Conservation (phyloP, 345 rosid genomes). For the Pelargonium nanum region DNA sequence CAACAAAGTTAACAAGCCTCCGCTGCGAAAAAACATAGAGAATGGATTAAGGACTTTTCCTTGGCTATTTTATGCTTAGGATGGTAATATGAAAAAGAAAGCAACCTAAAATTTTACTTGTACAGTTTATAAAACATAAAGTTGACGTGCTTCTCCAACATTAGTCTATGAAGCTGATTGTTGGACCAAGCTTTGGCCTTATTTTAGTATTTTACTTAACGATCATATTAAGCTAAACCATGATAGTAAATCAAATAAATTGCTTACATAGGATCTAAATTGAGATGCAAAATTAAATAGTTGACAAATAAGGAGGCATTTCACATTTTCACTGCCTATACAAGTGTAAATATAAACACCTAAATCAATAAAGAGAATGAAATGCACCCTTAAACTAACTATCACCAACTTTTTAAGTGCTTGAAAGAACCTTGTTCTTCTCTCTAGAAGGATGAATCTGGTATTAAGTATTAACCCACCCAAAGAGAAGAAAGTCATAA, state of each 20-base stretch:
- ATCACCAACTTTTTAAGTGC: too few relatives aligned
- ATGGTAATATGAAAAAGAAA: not conserved
- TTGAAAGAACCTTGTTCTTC: too few relatives aligned
- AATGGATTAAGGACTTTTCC: slow-evolving; percentile 4
- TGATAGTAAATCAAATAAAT: not conserved
- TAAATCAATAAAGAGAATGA: too few relatives aligned
- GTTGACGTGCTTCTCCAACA: too few relatives aligned
- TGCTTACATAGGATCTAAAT: not conserved
- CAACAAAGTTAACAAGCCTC: slow-evolving; percentile 57
- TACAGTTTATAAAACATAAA: too few relatives aligned
- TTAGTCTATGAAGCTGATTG: not conserved
- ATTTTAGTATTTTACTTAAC: too few relatives aligned
- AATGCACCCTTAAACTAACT: too few relatives aligned
- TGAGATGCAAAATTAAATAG: not conserved
- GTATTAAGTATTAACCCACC: too few relatives aligned
- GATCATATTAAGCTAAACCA: not conserved
- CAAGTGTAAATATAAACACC: too few relatives aligned
- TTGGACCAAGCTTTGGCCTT: not conserved
- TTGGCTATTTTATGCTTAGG: not conserved
- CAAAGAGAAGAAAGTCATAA: too few relatives aligned
- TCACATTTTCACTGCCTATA: too few relatives aligned
- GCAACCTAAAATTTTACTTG: not conserved
- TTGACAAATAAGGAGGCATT: not conserved
- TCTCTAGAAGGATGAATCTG: too few relatives aligned
- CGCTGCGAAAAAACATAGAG: slow-evolving; percentile 44